phyloP scores from a whole-genome alignment of 2,329 filamentous ascomycete species.

The Calonectria honghensis region DNA sequence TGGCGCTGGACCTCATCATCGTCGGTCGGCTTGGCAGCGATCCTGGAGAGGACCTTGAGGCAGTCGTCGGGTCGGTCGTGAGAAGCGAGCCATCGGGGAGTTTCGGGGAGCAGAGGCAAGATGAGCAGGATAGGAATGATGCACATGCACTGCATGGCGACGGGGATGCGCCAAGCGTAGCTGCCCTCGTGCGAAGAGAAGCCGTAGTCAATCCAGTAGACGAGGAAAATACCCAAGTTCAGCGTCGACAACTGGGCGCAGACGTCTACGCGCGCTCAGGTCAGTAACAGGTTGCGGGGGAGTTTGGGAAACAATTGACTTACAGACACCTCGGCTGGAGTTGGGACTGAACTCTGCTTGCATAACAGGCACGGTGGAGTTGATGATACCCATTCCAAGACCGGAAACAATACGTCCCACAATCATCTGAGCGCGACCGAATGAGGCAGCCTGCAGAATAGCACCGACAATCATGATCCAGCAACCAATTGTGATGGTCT shows the following conservation, averaged over 20 bases:
- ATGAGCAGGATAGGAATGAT: slow-evolving; percentile 63
- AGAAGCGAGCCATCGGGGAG: slow-evolving; percentile 65
- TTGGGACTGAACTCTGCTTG: slow-evolving; percentile 66
- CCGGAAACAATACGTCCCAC: slow-evolving; percentile 69
- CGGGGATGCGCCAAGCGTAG: slow-evolving; percentile 64
- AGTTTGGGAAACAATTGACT: slow-evolving; percentile 23
- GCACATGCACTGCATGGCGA: slow-evolving; percentile 65
- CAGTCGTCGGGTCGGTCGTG: slow-evolving; percentile 63
- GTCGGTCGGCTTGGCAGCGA: slow-evolving; percentile 53
- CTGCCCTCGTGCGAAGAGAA: slow-evolving; percentile 57
- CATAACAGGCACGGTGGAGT: slow-evolving; percentile 66
- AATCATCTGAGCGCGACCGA: slow-evolving; percentile 65
- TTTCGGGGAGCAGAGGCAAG: slow-evolving; percentile 63
- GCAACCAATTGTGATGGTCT: slow-evolving; percentile 64
- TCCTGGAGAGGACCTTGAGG: slow-evolving; percentile 61
- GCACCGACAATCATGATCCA: slow-evolving; percentile 67
- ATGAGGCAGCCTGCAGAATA: slow-evolving; percentile 65
- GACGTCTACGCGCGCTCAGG: slow-evolving; percentile 56
- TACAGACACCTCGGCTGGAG: slow-evolving; percentile 60
- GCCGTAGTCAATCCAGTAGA: slow-evolving; percentile 68
- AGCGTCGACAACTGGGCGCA: slow-evolving; percentile 69
- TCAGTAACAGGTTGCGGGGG: not conserved
- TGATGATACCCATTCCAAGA: slow-evolving; percentile 67
- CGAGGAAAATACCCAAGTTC: slow-evolving; percentile 66
- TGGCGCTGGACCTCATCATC: slow-evolving; percentile 50